Evolutionary conservation across 768 basidiomycete genomes (phyloP), one percentile per base, ranked within the genome.

Genomic region (Exsudoporus frostii): DNA sequence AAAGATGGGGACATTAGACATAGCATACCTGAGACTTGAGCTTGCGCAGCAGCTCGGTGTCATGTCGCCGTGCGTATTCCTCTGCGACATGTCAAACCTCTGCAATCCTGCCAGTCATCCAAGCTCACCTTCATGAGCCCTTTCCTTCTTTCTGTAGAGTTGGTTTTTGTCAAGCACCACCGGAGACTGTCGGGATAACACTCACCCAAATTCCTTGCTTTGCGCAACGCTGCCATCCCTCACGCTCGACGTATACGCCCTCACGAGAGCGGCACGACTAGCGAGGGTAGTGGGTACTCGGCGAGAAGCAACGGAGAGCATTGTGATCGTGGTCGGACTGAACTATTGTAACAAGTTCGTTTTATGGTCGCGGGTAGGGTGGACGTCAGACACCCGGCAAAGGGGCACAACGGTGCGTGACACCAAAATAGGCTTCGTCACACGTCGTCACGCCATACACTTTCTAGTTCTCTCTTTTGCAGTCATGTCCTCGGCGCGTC

Each of bases 111-210:
- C 24, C n/a, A 22, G 8, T 15, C n/a, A 14, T 11, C 66, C 52
- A 22, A 61, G 32, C 54, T 40, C 15, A 76, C 80, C 77, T 72
- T 90, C 88, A 47, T 86, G 79, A 19, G 86, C 88, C 65, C 79
- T 84, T 68, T 89, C 88, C 70, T 81, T 88, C 70, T 82, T 82
- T 62, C 88, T 90, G 67, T n/a, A 24, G 11, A 22, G 7, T 9
- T 14, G 45, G 29, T 65, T 22, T 50, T 27, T 22, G 15, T 32
- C 32, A 10, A 34, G 15, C 4, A 10, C 5, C 5, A n/a, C 24
- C 17, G 3, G n/a, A 33, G 24, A 40, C 15, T 19, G 13, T 15
- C 15, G 24, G 17, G 42, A 22, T 24, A 7, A 42, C 19, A 55
- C 78, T 50, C 60, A 86, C 87, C 76, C 77, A 73, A 89, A 88